Conservation (phyloP, 2,329 filamentous ascomycete genomes). For the Hypoxylon sp. region DNA sequence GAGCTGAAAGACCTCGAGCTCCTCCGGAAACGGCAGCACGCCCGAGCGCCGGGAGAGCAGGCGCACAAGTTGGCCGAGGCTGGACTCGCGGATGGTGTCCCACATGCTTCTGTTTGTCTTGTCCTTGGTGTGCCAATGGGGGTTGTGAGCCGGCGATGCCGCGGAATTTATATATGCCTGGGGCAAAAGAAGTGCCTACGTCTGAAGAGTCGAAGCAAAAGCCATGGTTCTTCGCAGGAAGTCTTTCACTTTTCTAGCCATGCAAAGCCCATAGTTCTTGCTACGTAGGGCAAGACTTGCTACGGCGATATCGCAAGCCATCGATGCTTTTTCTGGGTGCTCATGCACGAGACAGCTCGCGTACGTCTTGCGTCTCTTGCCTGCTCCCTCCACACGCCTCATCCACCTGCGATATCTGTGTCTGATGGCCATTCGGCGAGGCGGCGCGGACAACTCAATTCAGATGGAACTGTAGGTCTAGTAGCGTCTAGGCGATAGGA, state of each 20-base stretch:
- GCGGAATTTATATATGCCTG: background rate
- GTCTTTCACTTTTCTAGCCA: background rate
- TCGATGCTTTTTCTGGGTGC: constrained; percentile 1
- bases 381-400: background rate
- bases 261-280: background rate
- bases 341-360: constrained; percentile 26
- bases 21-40: constrained; percentile 35
- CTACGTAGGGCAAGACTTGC: background rate
- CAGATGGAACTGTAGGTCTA: background rate
- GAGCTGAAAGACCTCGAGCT: constrained; percentile 33
- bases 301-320: constrained; percentile 29
- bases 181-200: background rate
- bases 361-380: background rate
- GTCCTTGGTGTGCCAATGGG: background rate
- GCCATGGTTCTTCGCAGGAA: background rate
- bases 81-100: constrained; percentile 38
- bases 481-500: constrained; percentile 2
- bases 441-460: constrained; percentile 14
- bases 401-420: constrained; percentile 8
- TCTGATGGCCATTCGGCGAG: constrained; percentile 22
- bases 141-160: too few relatives aligned
- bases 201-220: background rate
- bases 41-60: constrained; percentile 25
- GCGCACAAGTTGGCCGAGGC: constrained; percentile 35
- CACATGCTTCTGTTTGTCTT: constrained; percentile 29